Evolutionary conservation across 768 basidiomycete species (phyloP).

Genomic region (Tephrocybe sp.): DNA sequence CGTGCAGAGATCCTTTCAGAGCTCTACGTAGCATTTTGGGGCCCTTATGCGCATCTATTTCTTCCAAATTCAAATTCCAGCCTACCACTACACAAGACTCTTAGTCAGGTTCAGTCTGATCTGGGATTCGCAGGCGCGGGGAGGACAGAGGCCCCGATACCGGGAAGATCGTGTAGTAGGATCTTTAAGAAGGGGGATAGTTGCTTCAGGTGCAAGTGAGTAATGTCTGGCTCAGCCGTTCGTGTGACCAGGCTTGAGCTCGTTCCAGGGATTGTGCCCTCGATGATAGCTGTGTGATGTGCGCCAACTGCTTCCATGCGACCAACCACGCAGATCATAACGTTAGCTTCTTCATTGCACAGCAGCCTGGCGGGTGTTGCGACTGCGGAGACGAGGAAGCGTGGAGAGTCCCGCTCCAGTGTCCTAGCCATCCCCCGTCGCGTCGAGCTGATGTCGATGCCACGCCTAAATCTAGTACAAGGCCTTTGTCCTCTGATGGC

Average conservation of each 20-base stretch:
- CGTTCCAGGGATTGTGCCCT: constrained; percentile 79
- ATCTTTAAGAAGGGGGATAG: constrained; percentile 91
- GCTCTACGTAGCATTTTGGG: constrained; percentile 84
- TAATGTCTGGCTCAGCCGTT: constrained; percentile 11
- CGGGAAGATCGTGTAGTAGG: constrained; percentile 79
- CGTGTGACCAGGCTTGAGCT: background rate
- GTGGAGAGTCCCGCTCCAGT: constrained; percentile 69
- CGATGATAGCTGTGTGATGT: constrained; percentile 89
- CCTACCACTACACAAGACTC: constrained; percentile 59
- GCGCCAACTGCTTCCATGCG: constrained; percentile 85
- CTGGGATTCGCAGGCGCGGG: constrained; percentile 57
- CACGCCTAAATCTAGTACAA: constrained; percentile 42
- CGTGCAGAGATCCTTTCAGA: constrained; percentile 82
- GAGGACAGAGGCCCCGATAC: constrained; percentile 56
- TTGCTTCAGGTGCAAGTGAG: constrained; percentile 93
- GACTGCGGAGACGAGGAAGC: constrained; percentile 93
- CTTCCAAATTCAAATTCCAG: constrained; percentile 63
- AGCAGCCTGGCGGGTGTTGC: constrained; percentile 91
- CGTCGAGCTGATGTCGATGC: constrained; percentile 26
- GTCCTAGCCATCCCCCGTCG: constrained; percentile 75
- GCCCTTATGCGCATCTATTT: constrained; percentile 70
- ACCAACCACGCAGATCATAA: constrained; percentile 89
- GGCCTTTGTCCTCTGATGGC: constrained; percentile 47
- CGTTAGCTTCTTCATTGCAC: constrained; percentile 89
- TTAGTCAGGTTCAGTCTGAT: constrained; percentile 70